Percentiles rank a stretch among this genome's conserved stretches.
These are phyloP conservation scores for Penicillium alfredii DNA, from an alignment of 495 filamentous ascomycete genomes.

Conservation along the genomic window DNA sequence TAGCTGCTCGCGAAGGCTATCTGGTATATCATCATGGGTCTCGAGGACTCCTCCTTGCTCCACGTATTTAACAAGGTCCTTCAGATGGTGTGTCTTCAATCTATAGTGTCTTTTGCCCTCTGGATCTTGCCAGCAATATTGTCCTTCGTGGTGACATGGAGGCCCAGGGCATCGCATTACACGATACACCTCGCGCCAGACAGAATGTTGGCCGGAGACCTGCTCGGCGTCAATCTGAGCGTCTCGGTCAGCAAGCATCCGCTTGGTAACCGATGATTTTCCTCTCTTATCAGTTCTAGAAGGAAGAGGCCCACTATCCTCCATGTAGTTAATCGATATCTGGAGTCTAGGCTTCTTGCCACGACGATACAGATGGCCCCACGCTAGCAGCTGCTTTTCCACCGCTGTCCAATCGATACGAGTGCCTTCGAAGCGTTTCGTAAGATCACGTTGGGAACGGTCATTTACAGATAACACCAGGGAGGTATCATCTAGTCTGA, in stretches of 20 bases:
- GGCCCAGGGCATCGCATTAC: constrained; percentile 4
- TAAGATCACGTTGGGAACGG: no score
- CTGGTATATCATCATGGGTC: constrained; percentile 16
- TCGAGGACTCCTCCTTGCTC: constrained; percentile 10
- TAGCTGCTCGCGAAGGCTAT: constrained; percentile 5
- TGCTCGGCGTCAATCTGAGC: constrained; percentile 6
- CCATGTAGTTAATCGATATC: constrained; percentile 12
- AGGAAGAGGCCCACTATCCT: constrained; percentile 1
- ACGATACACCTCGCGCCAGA: constrained; percentile 1
- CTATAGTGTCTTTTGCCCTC: constrained; percentile 14
- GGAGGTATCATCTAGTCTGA: no score
- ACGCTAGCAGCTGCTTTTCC: constrained; percentile 12
- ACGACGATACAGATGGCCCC: constrained; percentile 11
- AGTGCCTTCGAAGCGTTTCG: constrained; percentile 9
- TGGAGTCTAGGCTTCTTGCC: constrained; percentile 13
- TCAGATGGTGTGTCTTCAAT: constrained; percentile 13
- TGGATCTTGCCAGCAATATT: constrained; percentile 10
- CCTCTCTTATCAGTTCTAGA: constrained; percentile 8
- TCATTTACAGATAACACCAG: no score
- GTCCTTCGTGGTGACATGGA: neutral
- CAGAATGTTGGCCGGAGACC: no score
- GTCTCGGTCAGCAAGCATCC: constrained; percentile 6
- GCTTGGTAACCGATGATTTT: neutral
- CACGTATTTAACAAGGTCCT: constrained; percentile 14
- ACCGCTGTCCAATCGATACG: constrained; percentile 12